phyloP scores from a whole-genome alignment of 2,329 filamentous ascomycete genomes.

The Colletotrichum cereale region DNA sequence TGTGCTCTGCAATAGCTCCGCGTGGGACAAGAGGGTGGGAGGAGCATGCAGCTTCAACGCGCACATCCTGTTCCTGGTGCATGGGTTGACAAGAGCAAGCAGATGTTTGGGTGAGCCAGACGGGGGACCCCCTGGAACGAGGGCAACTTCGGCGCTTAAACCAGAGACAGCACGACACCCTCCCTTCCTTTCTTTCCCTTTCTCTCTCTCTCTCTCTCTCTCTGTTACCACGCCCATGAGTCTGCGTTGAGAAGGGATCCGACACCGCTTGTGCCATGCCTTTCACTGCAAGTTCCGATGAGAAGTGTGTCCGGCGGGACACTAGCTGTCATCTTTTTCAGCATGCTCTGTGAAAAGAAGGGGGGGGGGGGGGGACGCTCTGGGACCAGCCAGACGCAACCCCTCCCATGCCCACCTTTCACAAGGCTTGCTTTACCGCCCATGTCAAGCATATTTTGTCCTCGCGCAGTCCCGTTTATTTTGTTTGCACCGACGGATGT shows the following conservation, averaged over 20 bases:
- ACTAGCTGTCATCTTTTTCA: conserved; percentile 16
- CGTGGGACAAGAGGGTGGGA: conserved; percentile 8
- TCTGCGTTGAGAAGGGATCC: conserved; percentile 8
- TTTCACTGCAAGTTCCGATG: conserved; percentile 33
- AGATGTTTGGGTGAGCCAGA: conserved; percentile 30
- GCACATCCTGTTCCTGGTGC: conserved; percentile 22
- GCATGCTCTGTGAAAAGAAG: background rate
- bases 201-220: conserved; percentile 1
- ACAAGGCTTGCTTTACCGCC: conserved; percentile 55
- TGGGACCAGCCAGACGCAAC: conserved; percentile 28
- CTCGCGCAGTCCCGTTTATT: conserved; percentile 26
- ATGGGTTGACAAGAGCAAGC: conserved; percentile 31
- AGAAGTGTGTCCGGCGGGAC: conserved; percentile 26
- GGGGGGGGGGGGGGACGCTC: conserved; percentile 8
- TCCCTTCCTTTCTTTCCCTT: background rate
- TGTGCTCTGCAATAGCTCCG: conserved; percentile 26
- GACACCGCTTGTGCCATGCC: conserved; percentile 32
- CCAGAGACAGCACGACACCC: conserved; percentile 36
- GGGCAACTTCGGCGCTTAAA: conserved; percentile 39
- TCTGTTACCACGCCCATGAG: conserved; percentile 9
- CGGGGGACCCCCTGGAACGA: conserved; percentile 36
- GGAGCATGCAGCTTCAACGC: conserved; percentile 27
- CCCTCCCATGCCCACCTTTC: conserved; percentile 50
- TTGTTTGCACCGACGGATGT: conserved; percentile 21
- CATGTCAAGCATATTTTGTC: conserved; percentile 42